These are phyloP conservation scores for Manihot esculenta DNA, from an alignment of 441 rosid species.

Conservation along the genomic window DNA sequence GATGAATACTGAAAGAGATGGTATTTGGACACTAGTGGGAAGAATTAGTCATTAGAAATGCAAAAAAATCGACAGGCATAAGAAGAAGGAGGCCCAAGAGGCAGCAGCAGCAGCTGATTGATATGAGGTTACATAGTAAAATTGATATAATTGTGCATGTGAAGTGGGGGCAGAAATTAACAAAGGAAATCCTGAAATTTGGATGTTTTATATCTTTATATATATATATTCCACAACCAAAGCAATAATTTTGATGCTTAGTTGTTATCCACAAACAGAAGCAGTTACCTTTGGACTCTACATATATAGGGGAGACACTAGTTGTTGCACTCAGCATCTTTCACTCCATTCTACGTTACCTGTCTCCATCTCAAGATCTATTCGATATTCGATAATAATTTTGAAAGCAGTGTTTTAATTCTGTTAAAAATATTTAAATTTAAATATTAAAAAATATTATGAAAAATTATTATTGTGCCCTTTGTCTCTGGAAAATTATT, in stretches of 20 bases:
- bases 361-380: too few relatives aligned
- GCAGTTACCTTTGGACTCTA: background rate
- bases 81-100: background rate
- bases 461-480: too few relatives aligned
- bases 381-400: too few relatives aligned
- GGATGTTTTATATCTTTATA: background rate
- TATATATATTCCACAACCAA: constrained; percentile 1
- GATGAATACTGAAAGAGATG: too few relatives aligned
- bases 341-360: too few relatives aligned
- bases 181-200: background rate
- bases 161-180: background rate
- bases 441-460: too few relatives aligned
- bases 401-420: too few relatives aligned
- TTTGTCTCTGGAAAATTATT: too few relatives aligned
- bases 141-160: background rate
- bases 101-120: too few relatives aligned
- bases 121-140: too few relatives aligned
- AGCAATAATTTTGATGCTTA: constrained; percentile 13
- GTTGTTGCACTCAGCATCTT: background rate
- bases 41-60: background rate
- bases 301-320: background rate
- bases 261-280: constrained; percentile 14
- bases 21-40: background rate
- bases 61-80: background rate
- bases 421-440: too few relatives aligned